A percentile compares a stretch with the other conserved stretches of the same genome.
These are phyloP conservation scores for Hypoxylon fragiforme DNA, from an alignment of 495 filamentous ascomycete species.

Conservation along the genomic window DNA sequence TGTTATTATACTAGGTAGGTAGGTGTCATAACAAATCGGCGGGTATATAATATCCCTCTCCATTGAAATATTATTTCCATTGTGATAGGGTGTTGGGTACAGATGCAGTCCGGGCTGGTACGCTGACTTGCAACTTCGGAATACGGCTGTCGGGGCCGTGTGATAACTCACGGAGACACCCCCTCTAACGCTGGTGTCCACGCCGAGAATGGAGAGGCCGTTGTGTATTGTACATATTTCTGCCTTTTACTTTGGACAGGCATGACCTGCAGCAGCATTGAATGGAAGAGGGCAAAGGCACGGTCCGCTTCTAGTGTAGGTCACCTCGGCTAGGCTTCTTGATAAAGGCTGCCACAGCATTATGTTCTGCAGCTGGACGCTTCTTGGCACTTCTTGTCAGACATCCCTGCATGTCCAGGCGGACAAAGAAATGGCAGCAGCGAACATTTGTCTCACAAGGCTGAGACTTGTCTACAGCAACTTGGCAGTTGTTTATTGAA, in stretches of 20 bases:
- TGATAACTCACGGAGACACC: conserved; percentile 30
- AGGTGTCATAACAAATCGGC: conserved; percentile 26
- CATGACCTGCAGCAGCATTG: conserved; percentile 34
- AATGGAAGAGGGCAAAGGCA: conserved; percentile 11
- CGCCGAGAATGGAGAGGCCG: conserved; percentile 19
- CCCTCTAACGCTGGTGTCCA: conserved; percentile 14
- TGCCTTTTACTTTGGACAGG: conserved; percentile 27
- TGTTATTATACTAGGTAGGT: conserved; percentile 9
- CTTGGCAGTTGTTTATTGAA: conserved; percentile 21
- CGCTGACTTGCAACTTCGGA: conserved; percentile 34
- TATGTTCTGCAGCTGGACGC: conserved; percentile 34
- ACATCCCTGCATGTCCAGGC: conserved; percentile 32
- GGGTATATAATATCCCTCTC: conserved; percentile 30
- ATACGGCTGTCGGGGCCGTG: conserved; percentile 28
- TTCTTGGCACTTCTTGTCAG: conserved; percentile 24
- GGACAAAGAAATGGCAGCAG: conserved; percentile 19
- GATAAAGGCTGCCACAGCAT: conserved; percentile 14
- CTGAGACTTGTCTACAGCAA: conserved; percentile 27
- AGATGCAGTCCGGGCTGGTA: conserved; percentile 32
- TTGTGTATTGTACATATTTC: conserved; percentile 15
- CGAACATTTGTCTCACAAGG: conserved; percentile 36
- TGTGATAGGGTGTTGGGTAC: conserved; percentile 24
- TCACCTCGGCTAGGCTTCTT: conserved; percentile 27
- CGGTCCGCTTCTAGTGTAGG: conserved; percentile 31
- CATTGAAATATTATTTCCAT: conserved; percentile 21